Percentiles rank a stretch among this genome's conserved stretches.
phyloP scores from a whole-genome alignment of 2,329 filamentous ascomycete genomes.

The Phialocephala sp. region DNA sequence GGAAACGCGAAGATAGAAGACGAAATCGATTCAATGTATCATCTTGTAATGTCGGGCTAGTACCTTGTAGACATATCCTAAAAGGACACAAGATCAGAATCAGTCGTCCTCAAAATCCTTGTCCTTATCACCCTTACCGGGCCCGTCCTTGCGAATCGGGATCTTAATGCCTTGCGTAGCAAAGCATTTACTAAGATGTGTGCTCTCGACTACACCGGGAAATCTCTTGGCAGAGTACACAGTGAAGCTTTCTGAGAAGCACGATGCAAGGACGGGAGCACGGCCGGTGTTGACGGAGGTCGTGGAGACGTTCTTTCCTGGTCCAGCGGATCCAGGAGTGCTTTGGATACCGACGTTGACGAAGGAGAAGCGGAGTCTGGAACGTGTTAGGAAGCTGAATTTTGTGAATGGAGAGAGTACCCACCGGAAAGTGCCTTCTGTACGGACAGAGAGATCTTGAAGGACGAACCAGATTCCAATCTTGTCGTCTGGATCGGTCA shows the following conservation, averaged over 20 bases:
- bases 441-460: slow-evolving; percentile 92
- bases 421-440: slow-evolving; percentile 89
- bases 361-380: slow-evolving; percentile 72
- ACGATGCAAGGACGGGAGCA: slow-evolving; percentile 81
- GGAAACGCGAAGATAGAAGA: too few relatives aligned
- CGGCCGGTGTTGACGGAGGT: slow-evolving; percentile 71
- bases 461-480: slow-evolving; percentile 96
- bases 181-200: slow-evolving; percentile 88
- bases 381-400: slow-evolving; percentile 5
- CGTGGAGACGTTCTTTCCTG: slow-evolving; percentile 46
- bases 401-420: slow-evolving; percentile 33
- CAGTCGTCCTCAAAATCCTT: slow-evolving; percentile 39
- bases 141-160: slow-evolving; percentile 86
- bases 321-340: slow-evolving; percentile 34
- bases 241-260: slow-evolving; percentile 87
- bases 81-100: not conserved
- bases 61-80: too few relatives aligned
- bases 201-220: slow-evolving; percentile 95
- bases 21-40: too few relatives aligned
- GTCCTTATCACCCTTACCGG: slow-evolving; percentile 36
- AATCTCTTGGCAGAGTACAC: slow-evolving; percentile 99
- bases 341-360: slow-evolving; percentile 74
- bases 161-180: slow-evolving; percentile 96
- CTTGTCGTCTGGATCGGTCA: slow-evolving; percentile 79
- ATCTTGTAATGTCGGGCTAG: too few relatives aligned